Evolutionary conservation across 805 yeast species (phyloP).

Genomic region (Isabelozyma pseudorhagii): DNA sequence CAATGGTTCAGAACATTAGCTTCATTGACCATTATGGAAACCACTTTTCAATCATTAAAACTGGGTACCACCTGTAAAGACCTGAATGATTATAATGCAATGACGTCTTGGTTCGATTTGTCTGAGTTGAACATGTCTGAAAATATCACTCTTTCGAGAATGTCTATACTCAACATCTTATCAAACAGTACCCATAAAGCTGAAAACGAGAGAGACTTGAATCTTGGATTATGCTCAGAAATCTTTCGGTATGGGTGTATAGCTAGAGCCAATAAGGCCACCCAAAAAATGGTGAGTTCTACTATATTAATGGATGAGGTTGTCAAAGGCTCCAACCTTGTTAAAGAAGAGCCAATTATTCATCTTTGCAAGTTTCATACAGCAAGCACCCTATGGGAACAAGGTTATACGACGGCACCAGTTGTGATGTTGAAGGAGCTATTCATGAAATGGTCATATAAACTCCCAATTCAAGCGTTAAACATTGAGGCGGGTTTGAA

Average conservation of each 20-base stretch:
- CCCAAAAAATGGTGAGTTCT: conserved; percentile 51
- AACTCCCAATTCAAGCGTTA: conserved; percentile 12
- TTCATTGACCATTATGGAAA: conserved; percentile 17
- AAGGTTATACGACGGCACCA: conserved; percentile 54
- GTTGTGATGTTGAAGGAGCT: conserved; percentile 47
- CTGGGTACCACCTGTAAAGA: conserved; percentile 6
- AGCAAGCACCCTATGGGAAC: conserved; percentile 65
- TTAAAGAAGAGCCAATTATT: conserved; percentile 6
- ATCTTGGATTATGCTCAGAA: conserved; percentile 27
- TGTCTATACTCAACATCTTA: conserved; percentile 31
- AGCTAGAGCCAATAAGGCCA: conserved; percentile 31
- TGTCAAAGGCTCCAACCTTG: conserved; percentile 12
- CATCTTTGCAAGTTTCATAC: conserved; percentile 40
- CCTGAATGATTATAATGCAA: conserved; percentile 9
- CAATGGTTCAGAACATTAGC: conserved; percentile 27
- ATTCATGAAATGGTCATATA: conserved; percentile 6
- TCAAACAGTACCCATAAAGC: conserved; percentile 4
- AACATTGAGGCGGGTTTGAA: conserved; percentile 20
- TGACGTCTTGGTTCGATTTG: conserved; percentile 34
- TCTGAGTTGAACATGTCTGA: conserved; percentile 38
- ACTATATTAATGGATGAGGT: conserved; percentile 43
- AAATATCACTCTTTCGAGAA: conserved; percentile 42
- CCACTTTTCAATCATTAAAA: conserved; percentile 6
- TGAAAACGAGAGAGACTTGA: conserved; percentile 5
- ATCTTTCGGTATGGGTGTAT: conserved; percentile 39